Percentiles rank a stretch among this genome's conserved stretches.
Conservation (phyloP, 176 grass and related monocot genomes). For the Areca catechu region DNA sequence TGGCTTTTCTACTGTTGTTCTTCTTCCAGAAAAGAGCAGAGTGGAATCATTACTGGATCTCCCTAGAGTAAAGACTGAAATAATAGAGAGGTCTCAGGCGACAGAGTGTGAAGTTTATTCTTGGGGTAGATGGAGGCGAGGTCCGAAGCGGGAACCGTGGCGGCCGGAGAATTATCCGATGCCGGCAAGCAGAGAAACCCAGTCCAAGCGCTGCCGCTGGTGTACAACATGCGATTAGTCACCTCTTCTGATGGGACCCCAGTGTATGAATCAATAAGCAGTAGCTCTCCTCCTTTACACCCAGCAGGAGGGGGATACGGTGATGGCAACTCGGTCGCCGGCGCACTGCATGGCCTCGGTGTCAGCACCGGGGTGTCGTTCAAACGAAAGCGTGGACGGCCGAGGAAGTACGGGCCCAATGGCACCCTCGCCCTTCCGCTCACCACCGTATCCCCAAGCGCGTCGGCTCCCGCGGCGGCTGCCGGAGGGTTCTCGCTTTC, state of each 20-base stretch:
- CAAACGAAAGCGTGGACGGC: conserved; percentile 88
- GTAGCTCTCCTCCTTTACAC: conserved; percentile 27
- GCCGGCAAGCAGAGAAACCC: conserved; percentile 50
- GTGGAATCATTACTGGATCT: background rate
- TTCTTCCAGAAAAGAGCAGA: too few relatives aligned
- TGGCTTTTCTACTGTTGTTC: too few relatives aligned
- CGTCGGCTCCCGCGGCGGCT: too few relatives aligned
- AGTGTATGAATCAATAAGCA: conserved; percentile 55
- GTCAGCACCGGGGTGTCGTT: conserved; percentile 36
- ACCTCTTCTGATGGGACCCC: conserved; percentile 76
- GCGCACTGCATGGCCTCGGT: conserved; percentile 14
- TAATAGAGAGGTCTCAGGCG: conserved; percentile 12
- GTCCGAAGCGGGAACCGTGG: conserved; percentile 71
- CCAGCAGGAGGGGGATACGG: conserved; percentile 34
- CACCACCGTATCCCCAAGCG: too few relatives aligned
- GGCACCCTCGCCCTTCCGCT: conserved; percentile 21
- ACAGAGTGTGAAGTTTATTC: conserved; percentile 4
- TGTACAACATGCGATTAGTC: conserved; percentile 65
- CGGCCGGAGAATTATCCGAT: conserved; percentile 57
- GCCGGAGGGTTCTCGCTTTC: conserved; percentile 24
- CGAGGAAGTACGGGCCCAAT: conserved; percentile 83
- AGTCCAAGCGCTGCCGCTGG: conserved; percentile 32
- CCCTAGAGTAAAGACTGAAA: background rate
- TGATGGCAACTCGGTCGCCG: conserved; percentile 22
- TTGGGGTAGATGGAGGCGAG: conserved; percentile 73